Base-by-base conservation (phyloP, 768 basidiomycete species). In the Coprinopsis strossmayeri region DNA sequence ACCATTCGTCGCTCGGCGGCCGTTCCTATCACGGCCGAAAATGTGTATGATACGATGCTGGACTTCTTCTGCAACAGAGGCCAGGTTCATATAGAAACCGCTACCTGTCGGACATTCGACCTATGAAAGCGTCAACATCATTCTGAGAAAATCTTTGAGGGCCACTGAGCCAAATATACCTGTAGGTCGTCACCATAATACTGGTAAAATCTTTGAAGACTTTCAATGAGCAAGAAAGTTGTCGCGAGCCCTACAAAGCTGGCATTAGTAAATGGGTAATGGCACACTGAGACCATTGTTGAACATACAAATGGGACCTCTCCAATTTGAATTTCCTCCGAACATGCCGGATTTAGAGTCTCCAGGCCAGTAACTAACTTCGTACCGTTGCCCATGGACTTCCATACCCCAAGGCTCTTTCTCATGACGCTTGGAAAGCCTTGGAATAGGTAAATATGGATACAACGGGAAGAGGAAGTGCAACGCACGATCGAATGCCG, bases 11-110 rank as follows among this genome's bases (percentile, higher is more conserved):
- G 96, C 93, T 34, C 96, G 76, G 52, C 79, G 77, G 9, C 94
- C 93, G 51, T 90, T 78, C 53, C 79, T 64, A 61, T 99, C 95
- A 23, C 93, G 82, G n/a, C 90, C 84, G 59, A 99, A 99, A 58
- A 99, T 92, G 64, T 98, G 93, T 48, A 98, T 99, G 53, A 98
- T 83, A n/a, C 96, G 85, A 61, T 98, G 95, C 65, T 98, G 96
- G 48, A 99, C 93, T 65, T 99, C 96, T 59, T 97, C 95, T 3
- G 96, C 92, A 17, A 95, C 92, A 50, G 81, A 77, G 9, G 86
- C 90, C 5, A 99, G 81, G 61, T 92, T 90, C 93, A 97, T 97
- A 66, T 85, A 91, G 56, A 96, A 94, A n/a, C 96, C 96, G 53
- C 86, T 89, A 23, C 93, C 92, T 0, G 91, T 93, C 3, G 96